Percentiles rank a stretch among this genome's conserved stretches.
Conservation (phyloP, 148 eudicot genomes). For the Camellia lanceoleosa region DNA sequence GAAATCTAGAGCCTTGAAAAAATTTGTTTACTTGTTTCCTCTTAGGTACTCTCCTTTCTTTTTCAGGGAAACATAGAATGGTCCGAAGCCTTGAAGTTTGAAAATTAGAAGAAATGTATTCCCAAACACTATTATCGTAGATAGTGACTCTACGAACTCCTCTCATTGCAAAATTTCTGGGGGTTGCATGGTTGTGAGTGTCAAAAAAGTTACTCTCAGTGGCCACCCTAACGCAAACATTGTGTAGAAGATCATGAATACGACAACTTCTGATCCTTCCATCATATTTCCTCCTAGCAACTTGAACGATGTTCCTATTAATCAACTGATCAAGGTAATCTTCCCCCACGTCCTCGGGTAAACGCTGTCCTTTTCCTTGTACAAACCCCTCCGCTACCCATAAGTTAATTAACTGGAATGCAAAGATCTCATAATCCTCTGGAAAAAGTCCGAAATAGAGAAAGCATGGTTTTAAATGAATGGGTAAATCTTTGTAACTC, state of each 20-base stretch:
- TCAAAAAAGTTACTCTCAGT: constrained; percentile 1
- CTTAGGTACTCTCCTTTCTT: neutral
- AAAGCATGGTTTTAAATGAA: constrained; percentile 10
- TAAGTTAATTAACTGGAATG: neutral
- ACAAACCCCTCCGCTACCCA: constrained; percentile 17
- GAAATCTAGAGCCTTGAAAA: neutral
- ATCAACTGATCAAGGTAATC: constrained; percentile 5
- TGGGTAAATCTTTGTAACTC: constrained; percentile 21
- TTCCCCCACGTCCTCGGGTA: neutral
- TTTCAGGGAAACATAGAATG: neutral
- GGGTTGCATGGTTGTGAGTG: neutral
- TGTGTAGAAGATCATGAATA: constrained; percentile 18
- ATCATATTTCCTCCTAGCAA: constrained; percentile 4
- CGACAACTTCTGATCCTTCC: constrained; percentile 20
- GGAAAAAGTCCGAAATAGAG: constrained; percentile 16
- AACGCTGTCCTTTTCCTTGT: neutral
- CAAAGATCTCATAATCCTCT: constrained; percentile 17
- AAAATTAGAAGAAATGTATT: neutral
- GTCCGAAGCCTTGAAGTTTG: constrained; percentile 2
- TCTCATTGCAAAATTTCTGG: too few relatives aligned
- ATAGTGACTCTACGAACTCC: constrained; percentile 9
- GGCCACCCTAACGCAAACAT: constrained; percentile 9
- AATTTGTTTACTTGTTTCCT: neutral
- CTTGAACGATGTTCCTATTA: constrained; percentile 16
- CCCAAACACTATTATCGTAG: neutral